Evolutionary conservation across 2,329 filamentous ascomycete genomes (phyloP).

Genomic region (Colletotrichum sojae): DNA sequence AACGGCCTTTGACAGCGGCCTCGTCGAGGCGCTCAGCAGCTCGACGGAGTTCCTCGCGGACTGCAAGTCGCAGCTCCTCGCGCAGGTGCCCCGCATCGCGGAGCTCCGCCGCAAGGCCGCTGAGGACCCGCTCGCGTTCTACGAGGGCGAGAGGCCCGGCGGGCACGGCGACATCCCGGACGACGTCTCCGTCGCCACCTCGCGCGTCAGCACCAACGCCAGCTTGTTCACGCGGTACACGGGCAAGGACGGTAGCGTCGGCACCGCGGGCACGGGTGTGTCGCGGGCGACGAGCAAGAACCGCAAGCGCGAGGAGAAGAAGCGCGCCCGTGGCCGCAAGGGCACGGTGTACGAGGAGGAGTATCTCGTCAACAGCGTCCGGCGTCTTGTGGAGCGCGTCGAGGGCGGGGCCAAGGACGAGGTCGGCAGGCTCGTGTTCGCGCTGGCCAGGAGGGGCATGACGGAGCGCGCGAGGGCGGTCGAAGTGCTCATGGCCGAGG

Average conservation of each 20-base stretch:
- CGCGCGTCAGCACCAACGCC: conserved; percentile 84
- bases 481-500: conserved; percentile 80
- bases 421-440: conserved; percentile 80
- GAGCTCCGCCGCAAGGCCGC: conserved; percentile 87
- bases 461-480: conserved; percentile 86
- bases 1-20: conserved; percentile 80
- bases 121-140: conserved; percentile 90
- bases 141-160: conserved; percentile 79
- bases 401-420: conserved; percentile 79
- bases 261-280: conserved; percentile 80
- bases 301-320: conserved; percentile 90
- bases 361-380: conserved; percentile 91
- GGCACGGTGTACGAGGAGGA: conserved; percentile 98
- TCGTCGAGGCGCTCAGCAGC: conserved; percentile 84
- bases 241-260: conserved; percentile 73
- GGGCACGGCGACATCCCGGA: conserved; percentile 83
- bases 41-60: conserved; percentile 95
- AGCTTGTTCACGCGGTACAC: conserved; percentile 96
- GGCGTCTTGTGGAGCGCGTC: conserved; percentile 85
- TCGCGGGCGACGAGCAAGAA: conserved; percentile 90
- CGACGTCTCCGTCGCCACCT: conserved; percentile 91
- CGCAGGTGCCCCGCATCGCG: conserved; percentile 87
- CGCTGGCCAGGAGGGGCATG: conserved; percentile 85
- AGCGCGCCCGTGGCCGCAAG: conserved; percentile 94
- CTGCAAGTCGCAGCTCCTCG: conserved; percentile 86